phyloP scores from a whole-genome alignment of 2,329 filamentous ascomycete genomes.

The Colletotrichum sp. region DNA sequence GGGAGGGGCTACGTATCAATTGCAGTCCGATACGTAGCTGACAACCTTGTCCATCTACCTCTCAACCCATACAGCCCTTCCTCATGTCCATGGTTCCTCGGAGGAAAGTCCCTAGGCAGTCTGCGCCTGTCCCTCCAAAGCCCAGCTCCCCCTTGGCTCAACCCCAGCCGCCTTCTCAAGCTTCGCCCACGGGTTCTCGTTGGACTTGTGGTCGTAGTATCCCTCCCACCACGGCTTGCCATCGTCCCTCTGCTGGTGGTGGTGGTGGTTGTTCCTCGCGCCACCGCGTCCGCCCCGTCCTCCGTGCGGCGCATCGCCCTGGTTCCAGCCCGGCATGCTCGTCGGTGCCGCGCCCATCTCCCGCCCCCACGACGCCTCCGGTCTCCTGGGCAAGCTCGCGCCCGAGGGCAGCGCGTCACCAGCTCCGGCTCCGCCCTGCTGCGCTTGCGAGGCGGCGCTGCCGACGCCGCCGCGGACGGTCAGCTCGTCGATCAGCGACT shows the following conservation, averaged over 20 bases:
- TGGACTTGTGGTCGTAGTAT: conserved; percentile 73
- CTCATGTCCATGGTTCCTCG: neutral
- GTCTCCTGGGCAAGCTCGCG: neutral
- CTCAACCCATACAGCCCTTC: neutral
- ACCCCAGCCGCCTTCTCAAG: conserved; percentile 56
- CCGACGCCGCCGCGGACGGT: neutral
- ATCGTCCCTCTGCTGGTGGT: neutral
- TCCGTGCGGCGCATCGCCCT: neutral
- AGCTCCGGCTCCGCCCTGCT: neutral
- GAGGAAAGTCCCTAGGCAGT: neutral
- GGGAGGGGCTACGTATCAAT: neutral
- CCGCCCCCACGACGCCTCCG: conserved; percentile 16
- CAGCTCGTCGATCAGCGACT: conserved; percentile 17
- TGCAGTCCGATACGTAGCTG: neutral
- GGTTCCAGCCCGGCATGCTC: conserved; percentile 1
- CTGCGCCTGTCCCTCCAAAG: conserved; percentile 23
- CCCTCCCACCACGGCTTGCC: conserved; percentile 62
- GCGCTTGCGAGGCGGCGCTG: neutral
- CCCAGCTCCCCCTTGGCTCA: conserved; percentile 49
- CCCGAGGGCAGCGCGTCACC: neutral
- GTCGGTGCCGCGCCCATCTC: neutral
- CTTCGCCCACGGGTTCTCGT: conserved; percentile 74
- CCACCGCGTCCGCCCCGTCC: neutral
- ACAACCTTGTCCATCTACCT: neutral
- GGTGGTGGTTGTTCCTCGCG: neutral